These are phyloP conservation scores for Coemansia sp. DNA, from an alignment of 371 early-diverging fungal species.

Conservation along the genomic window DNA sequence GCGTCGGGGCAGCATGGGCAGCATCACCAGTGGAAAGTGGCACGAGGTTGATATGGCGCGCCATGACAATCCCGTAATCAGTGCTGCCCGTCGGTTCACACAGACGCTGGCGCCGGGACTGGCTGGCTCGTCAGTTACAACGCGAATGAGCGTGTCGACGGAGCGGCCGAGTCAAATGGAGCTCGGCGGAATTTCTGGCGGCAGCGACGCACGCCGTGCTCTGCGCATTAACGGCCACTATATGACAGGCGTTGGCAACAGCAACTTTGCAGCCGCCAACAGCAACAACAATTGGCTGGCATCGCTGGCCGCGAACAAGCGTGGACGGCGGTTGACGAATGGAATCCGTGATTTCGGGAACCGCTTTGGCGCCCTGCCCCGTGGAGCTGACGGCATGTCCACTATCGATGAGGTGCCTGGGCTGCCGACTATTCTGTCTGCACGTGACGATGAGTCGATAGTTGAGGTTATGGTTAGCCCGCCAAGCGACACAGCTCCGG, in stretches of 20 bases:
- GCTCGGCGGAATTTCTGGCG: constrained; percentile 6
- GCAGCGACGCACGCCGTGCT: constrained; percentile 3
- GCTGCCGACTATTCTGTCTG: constrained; percentile 29
- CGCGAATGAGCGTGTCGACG: constrained; percentile 50
- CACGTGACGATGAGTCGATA: constrained; percentile 23
- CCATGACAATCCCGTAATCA: neutral
- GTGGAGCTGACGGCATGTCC: neutral
- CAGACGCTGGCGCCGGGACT: constrained; percentile 26
- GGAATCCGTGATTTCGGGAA: neutral
- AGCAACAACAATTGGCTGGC: constrained; percentile 17
- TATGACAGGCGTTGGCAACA: neutral
- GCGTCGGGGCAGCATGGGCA: constrained; percentile 9
- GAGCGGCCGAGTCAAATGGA: constrained; percentile 49
- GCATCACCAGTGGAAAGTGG: constrained; percentile 4
- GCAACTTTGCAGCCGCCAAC: neutral
- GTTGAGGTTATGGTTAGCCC: constrained; percentile 1
- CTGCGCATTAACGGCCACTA: neutral
- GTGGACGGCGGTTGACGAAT: constrained; percentile 21
- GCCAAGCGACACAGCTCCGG: neutral
- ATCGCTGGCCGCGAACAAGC: constrained; percentile 18
- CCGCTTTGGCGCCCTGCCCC: neutral
- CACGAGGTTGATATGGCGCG: neutral
- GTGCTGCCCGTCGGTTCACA: constrained; percentile 32
- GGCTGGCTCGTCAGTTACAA: constrained; percentile 1
- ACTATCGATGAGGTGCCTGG: constrained; percentile 3